Evolutionary conservation across 2,329 filamentous ascomycete species (phyloP).

Genomic region (Clonostachys sp.): DNA sequence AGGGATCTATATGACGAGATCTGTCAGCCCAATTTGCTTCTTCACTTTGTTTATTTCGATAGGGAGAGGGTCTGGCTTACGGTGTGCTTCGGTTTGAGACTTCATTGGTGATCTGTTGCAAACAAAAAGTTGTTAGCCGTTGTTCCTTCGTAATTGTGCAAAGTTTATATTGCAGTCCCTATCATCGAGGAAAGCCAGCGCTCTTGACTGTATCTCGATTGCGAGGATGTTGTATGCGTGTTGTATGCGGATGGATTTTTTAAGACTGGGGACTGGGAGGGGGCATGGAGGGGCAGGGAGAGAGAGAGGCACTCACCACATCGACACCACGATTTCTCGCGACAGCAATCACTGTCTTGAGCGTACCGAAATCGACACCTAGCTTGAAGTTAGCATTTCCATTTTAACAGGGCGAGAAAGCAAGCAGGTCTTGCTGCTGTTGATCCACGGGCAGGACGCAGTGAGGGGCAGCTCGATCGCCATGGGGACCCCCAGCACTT

Average conservation of each 20-base stretch:
- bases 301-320: conserved; percentile 66
- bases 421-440: background rate
- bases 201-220: no score
- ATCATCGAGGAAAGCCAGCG: no score
- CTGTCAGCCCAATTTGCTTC: no score
- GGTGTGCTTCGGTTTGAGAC: conserved; percentile 97
- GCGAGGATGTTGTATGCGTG: no score
- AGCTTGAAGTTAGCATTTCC: background rate
- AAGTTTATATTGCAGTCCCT: no score
- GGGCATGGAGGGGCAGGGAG: conserved; percentile 1
- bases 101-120: conserved; percentile 88
- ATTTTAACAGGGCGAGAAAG: background rate
- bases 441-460: background rate
- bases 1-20: conserved; percentile 58
- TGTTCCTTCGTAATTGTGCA: background rate
- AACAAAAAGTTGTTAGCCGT: background rate
- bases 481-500: background rate
- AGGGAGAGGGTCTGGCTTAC: conserved; percentile 54
- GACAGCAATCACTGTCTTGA: conserved; percentile 96
- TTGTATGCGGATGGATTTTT: no score
- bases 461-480: conserved; percentile 2
- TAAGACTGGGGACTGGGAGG: conserved; percentile 1
- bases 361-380: conserved; percentile 92
- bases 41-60: background rate
- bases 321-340: conserved; percentile 98